These are phyloP conservation scores for Colletotrichum endophyticum DNA, from an alignment of 2,329 filamentous ascomycete genomes.

Conservation along the genomic window DNA sequence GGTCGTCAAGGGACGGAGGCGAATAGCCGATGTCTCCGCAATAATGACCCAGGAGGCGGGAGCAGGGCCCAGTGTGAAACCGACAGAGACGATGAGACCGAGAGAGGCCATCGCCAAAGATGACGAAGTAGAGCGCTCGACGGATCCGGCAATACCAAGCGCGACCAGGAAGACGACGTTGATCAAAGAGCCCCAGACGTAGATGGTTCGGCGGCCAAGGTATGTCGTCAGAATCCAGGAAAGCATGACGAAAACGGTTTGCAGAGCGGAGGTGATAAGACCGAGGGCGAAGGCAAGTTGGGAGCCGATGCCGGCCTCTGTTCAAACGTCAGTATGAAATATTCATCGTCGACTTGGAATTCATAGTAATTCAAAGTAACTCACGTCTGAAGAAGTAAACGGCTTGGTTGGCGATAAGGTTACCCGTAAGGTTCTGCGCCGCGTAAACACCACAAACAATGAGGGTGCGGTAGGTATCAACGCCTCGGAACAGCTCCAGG, in stretches of 20 bases:
- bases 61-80: slow-evolving; percentile 67
- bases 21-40: slow-evolving; percentile 69
- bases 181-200: slow-evolving; percentile 62
- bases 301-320: slow-evolving; percentile 63
- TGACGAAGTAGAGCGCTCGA: slow-evolving; percentile 38
- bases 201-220: slow-evolving; percentile 68
- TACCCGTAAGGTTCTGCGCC: slow-evolving; percentile 66
- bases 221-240: slow-evolving; percentile 72
- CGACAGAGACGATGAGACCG: slow-evolving; percentile 68
- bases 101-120: slow-evolving; percentile 64
- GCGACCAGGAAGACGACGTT: slow-evolving; percentile 59
- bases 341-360: not conserved
- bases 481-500: slow-evolving; percentile 59
- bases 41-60: slow-evolving; percentile 72
- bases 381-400: slow-evolving; percentile 63
- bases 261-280: slow-evolving; percentile 69
- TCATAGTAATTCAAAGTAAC: slow-evolving; percentile 24
- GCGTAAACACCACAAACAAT: slow-evolving; percentile 63
- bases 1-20: slow-evolving; percentile 69
- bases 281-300: slow-evolving; percentile 65
- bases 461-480: slow-evolving; percentile 57
- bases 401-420: slow-evolving; percentile 67
- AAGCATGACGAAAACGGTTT: slow-evolving; percentile 66
- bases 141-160: slow-evolving; percentile 64
- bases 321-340: slow-evolving; percentile 12